These are phyloP conservation scores for Blastobotrys niveus DNA, from an alignment of 1,139 yeast species.

Conservation along the genomic window DNA sequence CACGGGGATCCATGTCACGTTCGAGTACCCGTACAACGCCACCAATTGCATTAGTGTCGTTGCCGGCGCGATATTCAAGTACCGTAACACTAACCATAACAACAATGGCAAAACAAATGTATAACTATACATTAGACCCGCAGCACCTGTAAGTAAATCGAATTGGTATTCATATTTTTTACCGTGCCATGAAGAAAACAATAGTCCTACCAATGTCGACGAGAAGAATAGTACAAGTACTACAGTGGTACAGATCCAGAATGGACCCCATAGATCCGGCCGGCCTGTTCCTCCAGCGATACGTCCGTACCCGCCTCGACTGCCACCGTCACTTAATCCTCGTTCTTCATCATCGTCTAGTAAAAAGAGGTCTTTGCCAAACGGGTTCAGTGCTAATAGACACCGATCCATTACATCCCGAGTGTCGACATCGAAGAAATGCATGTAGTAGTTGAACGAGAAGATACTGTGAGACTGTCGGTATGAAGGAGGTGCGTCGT, in stretches of 20 bases:
- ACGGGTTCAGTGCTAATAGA: slow-evolving; percentile 35
- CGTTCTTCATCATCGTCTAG: slow-evolving; percentile 31
- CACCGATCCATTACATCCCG: slow-evolving; percentile 44
- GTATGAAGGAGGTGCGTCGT: slow-evolving; percentile 6
- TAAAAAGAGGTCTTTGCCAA: slow-evolving; percentile 30
- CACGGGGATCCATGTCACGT: slow-evolving; percentile 73
- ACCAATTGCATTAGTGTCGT: slow-evolving; percentile 40
- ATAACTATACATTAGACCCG: slow-evolving; percentile 66
- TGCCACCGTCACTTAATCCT: slow-evolving; percentile 33
- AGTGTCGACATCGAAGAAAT: slow-evolving; percentile 61
- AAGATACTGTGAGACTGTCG: slow-evolving; percentile 35
- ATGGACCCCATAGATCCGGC: slow-evolving; percentile 71
- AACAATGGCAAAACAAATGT: slow-evolving; percentile 55
- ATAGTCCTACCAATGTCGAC: slow-evolving; percentile 55
- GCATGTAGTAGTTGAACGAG: slow-evolving; percentile 51
- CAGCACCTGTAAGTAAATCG: slow-evolving; percentile 58
- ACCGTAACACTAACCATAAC: slow-evolving; percentile 46
- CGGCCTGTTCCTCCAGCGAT: slow-evolving; percentile 27
- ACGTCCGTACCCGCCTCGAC: slow-evolving; percentile 25
- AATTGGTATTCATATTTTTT: slow-evolving; percentile 53
- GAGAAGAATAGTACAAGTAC: slow-evolving; percentile 68
- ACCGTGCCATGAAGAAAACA: slow-evolving; percentile 40
- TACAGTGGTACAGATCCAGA: slow-evolving; percentile 80
- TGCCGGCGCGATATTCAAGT: slow-evolving; percentile 34
- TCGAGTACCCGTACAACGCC: slow-evolving; percentile 75